A percentile compares a stretch with the other conserved stretches of the same genome.
Conservation (phyloP, 768 basidiomycete species). For the Auricularia cornea region DNA sequence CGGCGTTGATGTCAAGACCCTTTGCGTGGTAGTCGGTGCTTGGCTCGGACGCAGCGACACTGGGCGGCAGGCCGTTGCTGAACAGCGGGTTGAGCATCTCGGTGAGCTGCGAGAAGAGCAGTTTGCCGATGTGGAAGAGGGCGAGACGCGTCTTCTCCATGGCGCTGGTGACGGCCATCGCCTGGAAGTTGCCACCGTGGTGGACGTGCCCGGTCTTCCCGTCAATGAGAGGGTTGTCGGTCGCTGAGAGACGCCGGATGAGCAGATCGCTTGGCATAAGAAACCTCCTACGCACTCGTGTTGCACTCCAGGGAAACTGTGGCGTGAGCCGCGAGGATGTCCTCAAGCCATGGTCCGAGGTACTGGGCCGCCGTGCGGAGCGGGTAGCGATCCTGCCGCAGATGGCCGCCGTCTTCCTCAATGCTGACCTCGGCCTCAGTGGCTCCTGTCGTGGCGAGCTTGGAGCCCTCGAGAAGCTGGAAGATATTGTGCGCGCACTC, state of each 20-base stretch:
- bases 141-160: constrained; percentile 81
- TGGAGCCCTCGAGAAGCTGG: constrained; percentile 7
- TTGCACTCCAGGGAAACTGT: constrained; percentile 71
- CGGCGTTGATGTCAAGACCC: constrained; percentile 76
- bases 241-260: constrained; percentile 38
- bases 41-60: constrained; percentile 69
- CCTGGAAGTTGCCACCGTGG: constrained; percentile 87
- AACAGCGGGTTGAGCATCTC: constrained; percentile 70
- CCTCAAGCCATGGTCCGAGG: constrained; percentile 79
- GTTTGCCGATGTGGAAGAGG: constrained; percentile 61
- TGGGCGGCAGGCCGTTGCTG: constrained; percentile 79
- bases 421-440: constrained; percentile 52
- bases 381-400: constrained; percentile 75
- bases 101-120: constrained; percentile 58
- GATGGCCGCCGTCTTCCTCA: constrained; percentile 59
- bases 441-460: constrained; percentile 14
- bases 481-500: constrained; percentile 60
- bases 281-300: constrained; percentile 46
- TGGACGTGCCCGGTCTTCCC: constrained; percentile 56
- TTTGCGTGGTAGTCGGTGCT: constrained; percentile 78
- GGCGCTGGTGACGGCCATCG: constrained; percentile 73
- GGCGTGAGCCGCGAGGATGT: constrained; percentile 55
- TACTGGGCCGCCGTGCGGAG: constrained; percentile 75
- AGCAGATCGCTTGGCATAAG: background rate
- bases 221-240: constrained; percentile 82